Base-by-base conservation (phyloP, 2,329 filamentous ascomycete species). In the Arthroderma sp. region DNA sequence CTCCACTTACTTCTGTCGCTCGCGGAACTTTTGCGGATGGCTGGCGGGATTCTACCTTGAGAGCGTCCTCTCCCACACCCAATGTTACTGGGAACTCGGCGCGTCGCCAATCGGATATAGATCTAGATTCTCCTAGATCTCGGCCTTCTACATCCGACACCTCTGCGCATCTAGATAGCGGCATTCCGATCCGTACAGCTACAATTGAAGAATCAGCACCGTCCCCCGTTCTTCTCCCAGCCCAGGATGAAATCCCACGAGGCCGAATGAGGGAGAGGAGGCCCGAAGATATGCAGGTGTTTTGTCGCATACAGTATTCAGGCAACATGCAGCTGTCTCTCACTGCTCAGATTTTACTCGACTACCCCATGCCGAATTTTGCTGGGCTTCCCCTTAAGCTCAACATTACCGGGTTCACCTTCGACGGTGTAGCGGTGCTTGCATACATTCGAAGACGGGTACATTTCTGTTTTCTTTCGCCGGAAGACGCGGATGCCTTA, bases 331-430 rank as follows among this genome's bases (percentile, higher is more conserved):
- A 81, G 52, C 75, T 98, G 46, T 85, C 87, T 49, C 72, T 98
- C 41, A 96, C 91, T 27, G 88, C 91, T 0, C 88, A 96, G 64
- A 94, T 98, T 36, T 71, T 96, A 30, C 79, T 98, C 31, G 91
- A 98, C 64, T 98, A 98, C 61, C 91, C 91, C 1, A 96, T 96
- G 85, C 88, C 88, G 36, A 94, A 85, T 67, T 98, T 98, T 57
- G 89, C 96, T 2, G 87, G 88, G 8, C 89, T 98, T 49, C 91
- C 91, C 1, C 74, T 98, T 39, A 89, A 91, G 62, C 73, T 98
- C 28, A 94, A 89, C 61, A 93, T 98, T 53, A 96, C 91, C 0
- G 91, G 91, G 0, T 67, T 98, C 48, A 87, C 84, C 0, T 98
- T 98, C 65, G 89, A 98, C 59, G 91, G 91, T 1, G 85, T 96